phyloP scores from a whole-genome alignment of 192 early-diverging fungal species.

The Coemansia sp. region DNA sequence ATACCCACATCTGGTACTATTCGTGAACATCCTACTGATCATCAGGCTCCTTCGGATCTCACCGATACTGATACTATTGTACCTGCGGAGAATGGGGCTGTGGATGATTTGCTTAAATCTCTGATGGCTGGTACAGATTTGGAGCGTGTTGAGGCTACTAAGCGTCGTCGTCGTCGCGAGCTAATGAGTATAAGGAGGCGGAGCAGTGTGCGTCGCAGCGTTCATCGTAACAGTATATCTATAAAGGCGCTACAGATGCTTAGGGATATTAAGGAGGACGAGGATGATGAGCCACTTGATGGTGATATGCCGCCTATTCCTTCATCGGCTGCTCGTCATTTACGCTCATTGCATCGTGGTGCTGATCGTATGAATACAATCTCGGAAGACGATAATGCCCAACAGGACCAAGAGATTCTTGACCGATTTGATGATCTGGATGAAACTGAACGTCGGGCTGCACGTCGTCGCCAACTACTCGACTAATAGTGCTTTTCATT shows the following conservation, averaged over 20 bases:
- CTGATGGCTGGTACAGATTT: conserved; percentile 70
- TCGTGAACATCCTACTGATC: not conserved
- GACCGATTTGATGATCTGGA: conserved; percentile 17
- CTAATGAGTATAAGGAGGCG: conserved; percentile 54
- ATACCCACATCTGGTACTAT: not conserved
- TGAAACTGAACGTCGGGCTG: conserved; percentile 32
- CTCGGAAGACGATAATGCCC: conserved; percentile 32
- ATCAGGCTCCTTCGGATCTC: not conserved
- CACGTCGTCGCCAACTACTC: conserved; percentile 40
- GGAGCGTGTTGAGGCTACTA: conserved; percentile 55
- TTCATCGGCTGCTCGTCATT: conserved; percentile 8
- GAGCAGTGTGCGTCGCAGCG: conserved; percentile 55
- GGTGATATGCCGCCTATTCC: conserved; percentile 23
- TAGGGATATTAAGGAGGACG: conserved; percentile 54
- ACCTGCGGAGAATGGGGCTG: conserved; percentile 64
- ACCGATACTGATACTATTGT: not conserved
- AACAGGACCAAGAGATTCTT: not conserved
- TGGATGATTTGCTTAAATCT: conserved; percentile 75
- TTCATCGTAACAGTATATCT: conserved; percentile 55
- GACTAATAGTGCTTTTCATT: not conserved
- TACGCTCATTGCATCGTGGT: conserved; percentile 18
- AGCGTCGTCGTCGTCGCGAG: conserved; percentile 50
- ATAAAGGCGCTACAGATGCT: conserved; percentile 59
- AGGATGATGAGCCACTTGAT: conserved; percentile 17
- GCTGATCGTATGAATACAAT: conserved; percentile 41